Conservation (phyloP, 1,284 basidiomycete species). For the Trametes hirsuta region DNA sequence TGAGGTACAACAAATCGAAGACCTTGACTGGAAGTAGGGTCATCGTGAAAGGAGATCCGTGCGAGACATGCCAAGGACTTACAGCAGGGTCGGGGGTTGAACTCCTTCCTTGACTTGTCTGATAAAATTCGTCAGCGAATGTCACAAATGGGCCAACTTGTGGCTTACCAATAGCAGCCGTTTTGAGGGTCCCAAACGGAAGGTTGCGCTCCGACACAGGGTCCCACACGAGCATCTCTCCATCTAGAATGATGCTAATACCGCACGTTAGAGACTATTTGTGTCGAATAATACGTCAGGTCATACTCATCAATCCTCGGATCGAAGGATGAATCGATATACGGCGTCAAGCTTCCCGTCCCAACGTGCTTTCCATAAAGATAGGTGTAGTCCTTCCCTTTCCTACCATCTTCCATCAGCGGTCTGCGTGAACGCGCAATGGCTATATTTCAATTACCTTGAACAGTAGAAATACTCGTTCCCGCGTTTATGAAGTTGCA, state of each 20-base stretch:
- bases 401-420: constrained; percentile 50
- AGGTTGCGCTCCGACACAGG: constrained; percentile 83
- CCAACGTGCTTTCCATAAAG: constrained; percentile 85
- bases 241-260: constrained; percentile 85
- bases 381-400: constrained; percentile 93
- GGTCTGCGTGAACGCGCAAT: background rate
- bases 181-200: constrained; percentile 91
- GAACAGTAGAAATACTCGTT: constrained; percentile 92
- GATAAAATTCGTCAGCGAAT: background rate
- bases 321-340: constrained; percentile 77
- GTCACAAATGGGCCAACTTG: too few species aligned
- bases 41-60: background rate
- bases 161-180: constrained; percentile 77
- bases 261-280: constrained; percentile 7
- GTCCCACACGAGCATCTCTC: constrained; percentile 98
- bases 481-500: constrained; percentile 90
- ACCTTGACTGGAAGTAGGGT: constrained; percentile 73
- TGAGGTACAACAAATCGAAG: constrained; percentile 90
- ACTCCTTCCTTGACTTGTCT: constrained; percentile 74
- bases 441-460: constrained; percentile 48
- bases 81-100: constrained; percentile 88
- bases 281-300: background rate
- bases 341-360: constrained; percentile 84
- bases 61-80: constrained; percentile 34
- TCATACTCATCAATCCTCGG: constrained; percentile 73